Evolutionary conservation across 2,329 filamentous ascomycete species (phyloP), one percentile per base, ranked within the genome.

Genomic region (Colletotrichum melonis): DNA sequence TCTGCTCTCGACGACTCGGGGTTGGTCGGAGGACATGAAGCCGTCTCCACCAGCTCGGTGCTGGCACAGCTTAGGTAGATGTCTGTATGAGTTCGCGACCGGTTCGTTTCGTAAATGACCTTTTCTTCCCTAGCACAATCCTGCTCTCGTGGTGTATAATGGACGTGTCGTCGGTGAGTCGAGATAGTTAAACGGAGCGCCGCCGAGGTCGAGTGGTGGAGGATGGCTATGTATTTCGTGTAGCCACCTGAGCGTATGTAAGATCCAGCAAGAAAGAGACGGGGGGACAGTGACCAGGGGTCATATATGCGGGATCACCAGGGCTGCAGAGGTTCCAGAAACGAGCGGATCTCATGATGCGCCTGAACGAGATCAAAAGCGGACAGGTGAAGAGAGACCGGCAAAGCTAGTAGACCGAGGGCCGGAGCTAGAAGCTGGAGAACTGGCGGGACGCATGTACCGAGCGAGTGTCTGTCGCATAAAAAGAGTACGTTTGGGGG

Each of bases 1-100:
- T 67, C 72, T 71, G 60, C 74, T 75, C 75, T 77, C 76, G 63
- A 72, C 68, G 63, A 69, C 74, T 55, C 70, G 72, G 16, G 76
- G 67, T 69, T 75, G 71, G 63, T 74, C 70, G 73, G 76, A 65
- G 65, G 77, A 76, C 77, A 78, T 78, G 72, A 76, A 57, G 70
- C 56, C 22, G 65, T 72, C 62, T 58, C 66, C 70, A 63, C 71
- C 73, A 71, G 73, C 71, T 32, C 56, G 60, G 42, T 54, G 72
- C 69, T 68, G 72, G 64, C 49, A 57, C 59, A 46, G 55, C 28
- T 30, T 30, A 22, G 26, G 19, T 54, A 26, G 52, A 35, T 49
- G 57, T 67, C 22, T 32, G 42, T 67, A 19, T 5, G 46, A 16
- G 14, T 63, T 24, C 28, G 28, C 42, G 56, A 16, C 62, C 49